phyloP scores from a whole-genome alignment of 2,329 filamentous ascomycete species.

The Diaporthe nobilis region DNA sequence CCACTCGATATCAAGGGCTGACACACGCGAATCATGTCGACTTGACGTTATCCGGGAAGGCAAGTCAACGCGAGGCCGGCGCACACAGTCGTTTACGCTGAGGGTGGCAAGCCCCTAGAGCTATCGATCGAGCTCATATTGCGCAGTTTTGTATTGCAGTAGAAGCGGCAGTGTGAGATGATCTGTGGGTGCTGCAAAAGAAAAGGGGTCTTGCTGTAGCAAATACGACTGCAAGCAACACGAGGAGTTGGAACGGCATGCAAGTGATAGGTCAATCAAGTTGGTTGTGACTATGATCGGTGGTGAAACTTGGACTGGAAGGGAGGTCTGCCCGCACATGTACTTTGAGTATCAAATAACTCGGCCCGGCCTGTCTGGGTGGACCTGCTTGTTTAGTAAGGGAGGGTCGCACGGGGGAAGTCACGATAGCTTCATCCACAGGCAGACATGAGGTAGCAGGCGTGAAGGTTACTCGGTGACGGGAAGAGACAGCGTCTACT shows the following conservation, averaged over 20 bases:
- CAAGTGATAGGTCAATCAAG: conserved; percentile 5
- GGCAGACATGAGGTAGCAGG: neutral
- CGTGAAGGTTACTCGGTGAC: neutral
- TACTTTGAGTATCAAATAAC: neutral
- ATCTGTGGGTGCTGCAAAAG: neutral
- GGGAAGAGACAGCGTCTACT: neutral
- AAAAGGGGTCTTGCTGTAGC: neutral
- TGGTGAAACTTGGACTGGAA: conserved; percentile 13
- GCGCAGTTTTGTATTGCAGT: neutral
- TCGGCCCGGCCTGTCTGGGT: neutral
- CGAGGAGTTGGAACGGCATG: neutral
- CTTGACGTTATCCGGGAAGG: neutral
- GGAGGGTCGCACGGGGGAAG: conserved; percentile 10
- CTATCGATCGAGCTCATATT: neutral
- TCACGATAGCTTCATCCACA: conserved; percentile 40
- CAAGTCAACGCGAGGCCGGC: conserved; percentile 28
- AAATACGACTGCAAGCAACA: conserved; percentile 1
- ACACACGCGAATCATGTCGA: conserved; percentile 4
- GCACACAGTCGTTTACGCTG: neutral
- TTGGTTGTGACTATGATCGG: neutral
- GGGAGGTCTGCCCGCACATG: neutral
- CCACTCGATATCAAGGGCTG: conserved; percentile 8
- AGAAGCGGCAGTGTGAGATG: neutral
- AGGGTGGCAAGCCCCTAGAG: neutral
- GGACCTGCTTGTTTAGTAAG: conserved; percentile 6